phyloP scores from a whole-genome alignment of 768 basidiomycete species.

The Leccinum olivaceopallidum region DNA sequence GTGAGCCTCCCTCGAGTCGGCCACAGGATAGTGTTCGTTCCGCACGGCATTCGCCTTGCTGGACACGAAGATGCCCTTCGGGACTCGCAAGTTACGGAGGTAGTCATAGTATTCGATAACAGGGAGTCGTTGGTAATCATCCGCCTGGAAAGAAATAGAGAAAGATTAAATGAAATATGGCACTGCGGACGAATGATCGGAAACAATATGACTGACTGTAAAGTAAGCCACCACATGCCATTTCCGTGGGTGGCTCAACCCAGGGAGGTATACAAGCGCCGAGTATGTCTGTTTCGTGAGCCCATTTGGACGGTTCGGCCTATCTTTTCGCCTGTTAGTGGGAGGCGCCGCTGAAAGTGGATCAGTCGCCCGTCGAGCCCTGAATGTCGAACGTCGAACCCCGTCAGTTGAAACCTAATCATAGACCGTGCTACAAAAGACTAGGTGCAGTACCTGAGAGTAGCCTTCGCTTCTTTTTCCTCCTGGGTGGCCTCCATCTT shows the following conservation, averaged over 20 bases:
- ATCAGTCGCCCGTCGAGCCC: conserved; percentile 61
- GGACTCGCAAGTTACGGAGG: conserved; percentile 64
- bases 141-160: conserved; percentile 43
- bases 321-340: conserved; percentile 69
- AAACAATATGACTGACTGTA: conserved; percentile 46
- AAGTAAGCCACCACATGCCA: conserved; percentile 89
- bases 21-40: conserved; percentile 23
- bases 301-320: conserved; percentile 78
- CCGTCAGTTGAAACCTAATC: conserved; percentile 1
- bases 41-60: conserved; percentile 51
- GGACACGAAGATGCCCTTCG: conserved; percentile 71
- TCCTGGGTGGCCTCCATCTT: conserved; percentile 80
- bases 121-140: conserved; percentile 69
- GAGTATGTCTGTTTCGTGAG: conserved; percentile 87
- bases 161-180: conserved; percentile 10
- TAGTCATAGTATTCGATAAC: conserved; percentile 76
- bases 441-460: conserved; percentile 51
- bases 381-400: conserved; percentile 27
- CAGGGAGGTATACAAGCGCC: conserved; percentile 67
- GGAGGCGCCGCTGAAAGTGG: conserved; percentile 57
- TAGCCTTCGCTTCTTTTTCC: conserved; percentile 77
- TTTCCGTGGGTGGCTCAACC: conserved; percentile 58
- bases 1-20: conserved; percentile 22
- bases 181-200: not conserved
- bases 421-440: conserved; percentile 13